phyloP scores from a whole-genome alignment of 2,329 filamentous ascomycete genomes.

The Curvularia lunata region DNA sequence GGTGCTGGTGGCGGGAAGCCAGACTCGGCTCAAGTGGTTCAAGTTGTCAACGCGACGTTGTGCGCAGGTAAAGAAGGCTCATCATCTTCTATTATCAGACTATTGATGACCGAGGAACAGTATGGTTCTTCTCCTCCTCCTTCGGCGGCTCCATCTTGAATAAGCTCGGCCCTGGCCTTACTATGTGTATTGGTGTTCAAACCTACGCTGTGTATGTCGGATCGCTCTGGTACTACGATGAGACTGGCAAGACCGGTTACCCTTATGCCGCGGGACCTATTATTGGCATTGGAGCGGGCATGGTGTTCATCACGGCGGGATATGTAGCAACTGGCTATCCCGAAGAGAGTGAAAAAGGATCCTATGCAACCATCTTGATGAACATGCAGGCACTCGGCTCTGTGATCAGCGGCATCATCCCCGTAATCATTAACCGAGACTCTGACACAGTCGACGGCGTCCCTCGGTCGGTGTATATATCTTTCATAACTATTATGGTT shows the following conservation, averaged over 20 bases:
- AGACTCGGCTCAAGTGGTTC: conserved; percentile 41
- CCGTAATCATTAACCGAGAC: conserved; percentile 39
- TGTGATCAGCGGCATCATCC: conserved; percentile 41
- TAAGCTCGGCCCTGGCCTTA: conserved; percentile 40
- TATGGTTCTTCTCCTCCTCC: conserved; percentile 44
- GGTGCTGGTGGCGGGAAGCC: conserved; percentile 39
- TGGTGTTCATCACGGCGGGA: conserved; percentile 43
- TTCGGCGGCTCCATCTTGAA: conserved; percentile 43
- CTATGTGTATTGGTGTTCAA: conserved; percentile 42
- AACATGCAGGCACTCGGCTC: conserved; percentile 42
- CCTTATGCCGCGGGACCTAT: conserved; percentile 40
- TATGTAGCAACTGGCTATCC: conserved; percentile 42
- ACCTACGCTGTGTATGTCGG: conserved; percentile 42
- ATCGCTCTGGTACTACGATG: conserved; percentile 44
- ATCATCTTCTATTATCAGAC: too few species aligned
- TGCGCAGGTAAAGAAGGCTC: conserved; percentile 26
- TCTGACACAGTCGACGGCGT: conserved; percentile 39
- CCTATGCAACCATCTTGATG: conserved; percentile 40
- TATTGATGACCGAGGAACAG: conserved; percentile 13
- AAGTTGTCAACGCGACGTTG: conserved; percentile 42
- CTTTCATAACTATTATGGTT: conserved; percentile 40
- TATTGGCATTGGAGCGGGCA: conserved; percentile 43
- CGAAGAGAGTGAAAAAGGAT: conserved; percentile 40
- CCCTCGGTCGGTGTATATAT: conserved; percentile 39
- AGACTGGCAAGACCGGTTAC: conserved; percentile 40